A percentile compares a stretch with the other conserved stretches of the same genome.
Evolutionary conservation across 1,284 basidiomycete species (phyloP).

Genomic region (Lentinula novae-zelandiae): DNA sequence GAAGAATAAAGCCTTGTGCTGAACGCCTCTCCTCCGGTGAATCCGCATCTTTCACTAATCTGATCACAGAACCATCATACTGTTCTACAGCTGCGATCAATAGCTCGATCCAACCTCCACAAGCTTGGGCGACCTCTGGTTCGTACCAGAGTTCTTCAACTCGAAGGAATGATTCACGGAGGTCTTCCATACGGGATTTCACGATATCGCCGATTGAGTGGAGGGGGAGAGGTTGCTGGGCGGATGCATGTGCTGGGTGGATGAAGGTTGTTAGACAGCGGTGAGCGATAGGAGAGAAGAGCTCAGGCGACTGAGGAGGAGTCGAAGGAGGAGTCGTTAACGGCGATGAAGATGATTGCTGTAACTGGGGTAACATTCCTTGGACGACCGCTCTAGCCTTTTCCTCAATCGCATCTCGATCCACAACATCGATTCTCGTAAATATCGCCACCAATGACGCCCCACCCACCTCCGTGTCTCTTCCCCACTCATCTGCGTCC

Average conservation of each 20-base stretch:
- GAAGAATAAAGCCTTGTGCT: too few species aligned
- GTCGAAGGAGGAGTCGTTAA: conserved; percentile 14
- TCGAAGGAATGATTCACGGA: conserved; percentile 41
- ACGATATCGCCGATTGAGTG: conserved; percentile 51
- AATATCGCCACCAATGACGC: conserved; percentile 78
- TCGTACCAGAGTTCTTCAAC: conserved; percentile 73
- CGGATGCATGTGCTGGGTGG: conserved; percentile 47
- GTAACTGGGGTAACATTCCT: not conserved
- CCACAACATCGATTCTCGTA: conserved; percentile 38
- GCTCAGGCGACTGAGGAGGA: too few species aligned
- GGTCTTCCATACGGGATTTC: too few species aligned
- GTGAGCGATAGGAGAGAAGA: too few species aligned
- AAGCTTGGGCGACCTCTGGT: conserved; percentile 48
- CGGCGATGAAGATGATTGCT: not conserved
- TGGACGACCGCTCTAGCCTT: conserved; percentile 30
- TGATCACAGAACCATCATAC: conserved; percentile 23
- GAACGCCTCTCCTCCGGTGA: too few species aligned
- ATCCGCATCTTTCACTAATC: conserved; percentile 28
- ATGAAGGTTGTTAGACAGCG: conserved; percentile 6
- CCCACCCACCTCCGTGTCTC: conserved; percentile 55
- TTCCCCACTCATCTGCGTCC: conserved; percentile 65
- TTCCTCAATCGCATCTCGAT: conserved; percentile 29
- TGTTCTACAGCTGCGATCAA: conserved; percentile 48
- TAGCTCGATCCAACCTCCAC: conserved; percentile 67
- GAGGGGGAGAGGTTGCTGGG: conserved; percentile 38